A percentile compares a stretch with the other conserved stretches of the same genome.
These are phyloP conservation scores for Phytomonas sp. DNA, from an alignment of 208 protist species.

Conservation along the genomic window DNA sequence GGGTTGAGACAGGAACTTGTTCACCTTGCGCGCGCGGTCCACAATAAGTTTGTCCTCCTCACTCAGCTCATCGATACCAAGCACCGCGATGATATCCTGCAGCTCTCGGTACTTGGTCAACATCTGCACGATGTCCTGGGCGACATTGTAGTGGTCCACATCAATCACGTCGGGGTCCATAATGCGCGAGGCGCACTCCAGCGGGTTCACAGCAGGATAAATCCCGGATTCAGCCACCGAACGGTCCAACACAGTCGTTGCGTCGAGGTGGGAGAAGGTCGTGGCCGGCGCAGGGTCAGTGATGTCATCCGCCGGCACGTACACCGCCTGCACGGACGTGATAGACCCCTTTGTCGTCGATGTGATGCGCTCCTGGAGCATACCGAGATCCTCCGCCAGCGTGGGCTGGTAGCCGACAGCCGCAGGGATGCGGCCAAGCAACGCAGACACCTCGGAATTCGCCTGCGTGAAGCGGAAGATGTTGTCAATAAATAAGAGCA, in stretches of 20 bases:
- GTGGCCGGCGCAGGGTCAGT: slow-evolving; percentile 98
- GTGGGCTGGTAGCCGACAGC: slow-evolving; percentile 99
- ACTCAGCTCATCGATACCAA: slow-evolving; percentile 98
- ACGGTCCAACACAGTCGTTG: slow-evolving; percentile 97
- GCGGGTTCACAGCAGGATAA: slow-evolving; percentile 98
- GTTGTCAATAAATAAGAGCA: slow-evolving; percentile 99
- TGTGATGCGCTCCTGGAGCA: slow-evolving; percentile 97
- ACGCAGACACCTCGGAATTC: slow-evolving; percentile 97
- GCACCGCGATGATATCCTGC: slow-evolving; percentile 99
- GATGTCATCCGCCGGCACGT: slow-evolving; percentile 98
- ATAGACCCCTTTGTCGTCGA: slow-evolving; percentile 96
- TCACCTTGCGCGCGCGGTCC: slow-evolving; percentile 89
- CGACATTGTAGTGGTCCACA: slow-evolving; percentile 95
- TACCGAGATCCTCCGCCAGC: slow-evolving; percentile 96
- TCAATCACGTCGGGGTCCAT: slow-evolving; percentile 95
- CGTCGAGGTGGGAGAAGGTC: slow-evolving; percentile 97
- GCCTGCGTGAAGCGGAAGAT: slow-evolving; percentile 99
- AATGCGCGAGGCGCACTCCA: slow-evolving; percentile 97
- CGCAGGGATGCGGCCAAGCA: slow-evolving; percentile 97
- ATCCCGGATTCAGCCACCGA: slow-evolving; percentile 95
- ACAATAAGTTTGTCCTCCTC: slow-evolving; percentile 97
- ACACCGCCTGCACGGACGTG: slow-evolving; percentile 95
- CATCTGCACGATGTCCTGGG: slow-evolving; percentile 94
- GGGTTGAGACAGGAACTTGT: slow-evolving; percentile 96
- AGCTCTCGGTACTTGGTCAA: slow-evolving; percentile 98